These are phyloP conservation scores for Atractiella rhizophila DNA, from an alignment of 768 basidiomycete genomes.

Conservation along the genomic window DNA sequence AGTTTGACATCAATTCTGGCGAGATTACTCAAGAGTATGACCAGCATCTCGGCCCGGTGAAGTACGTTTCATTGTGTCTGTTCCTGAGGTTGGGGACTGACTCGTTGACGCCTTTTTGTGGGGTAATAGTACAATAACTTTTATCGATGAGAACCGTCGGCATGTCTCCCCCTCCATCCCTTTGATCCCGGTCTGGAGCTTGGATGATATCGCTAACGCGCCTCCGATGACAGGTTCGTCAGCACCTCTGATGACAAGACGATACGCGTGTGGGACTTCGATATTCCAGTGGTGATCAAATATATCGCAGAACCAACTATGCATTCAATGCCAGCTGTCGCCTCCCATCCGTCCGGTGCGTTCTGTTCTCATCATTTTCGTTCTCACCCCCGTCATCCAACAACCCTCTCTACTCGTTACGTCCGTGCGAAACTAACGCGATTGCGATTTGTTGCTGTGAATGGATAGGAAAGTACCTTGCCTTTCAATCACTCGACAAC, in stretches of 20 bases:
- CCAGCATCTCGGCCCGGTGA: conserved; percentile 84
- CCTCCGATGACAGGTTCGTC: conserved; percentile 32
- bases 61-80: background rate
- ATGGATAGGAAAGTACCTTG: conserved; percentile 64
- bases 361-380: conserved; percentile 16
- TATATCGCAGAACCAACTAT: conserved; percentile 97
- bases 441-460: background rate
- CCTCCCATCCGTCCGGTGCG: conserved; percentile 79
- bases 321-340: conserved; percentile 99
- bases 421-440: conserved; percentile 2
- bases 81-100: background rate
- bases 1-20: conserved; percentile 88
- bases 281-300: conserved; percentile 98
- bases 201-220: background rate
- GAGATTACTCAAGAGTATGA: conserved; percentile 98
- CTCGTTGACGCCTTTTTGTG: background rate
- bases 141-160: conserved; percentile 89
- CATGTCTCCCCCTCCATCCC: conserved; percentile 96
- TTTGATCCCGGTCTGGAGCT: too few relatives aligned
- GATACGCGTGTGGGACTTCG: conserved; percentile 96
- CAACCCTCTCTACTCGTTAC: background rate
- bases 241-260: conserved; percentile 99
- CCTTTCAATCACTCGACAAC: conserved; percentile 91
- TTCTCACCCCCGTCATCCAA: background rate
- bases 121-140: conserved; percentile 67